Evolutionary conservation across 139 green algal species (phyloP).

Genomic region (Tetraselmis chui): DNA sequence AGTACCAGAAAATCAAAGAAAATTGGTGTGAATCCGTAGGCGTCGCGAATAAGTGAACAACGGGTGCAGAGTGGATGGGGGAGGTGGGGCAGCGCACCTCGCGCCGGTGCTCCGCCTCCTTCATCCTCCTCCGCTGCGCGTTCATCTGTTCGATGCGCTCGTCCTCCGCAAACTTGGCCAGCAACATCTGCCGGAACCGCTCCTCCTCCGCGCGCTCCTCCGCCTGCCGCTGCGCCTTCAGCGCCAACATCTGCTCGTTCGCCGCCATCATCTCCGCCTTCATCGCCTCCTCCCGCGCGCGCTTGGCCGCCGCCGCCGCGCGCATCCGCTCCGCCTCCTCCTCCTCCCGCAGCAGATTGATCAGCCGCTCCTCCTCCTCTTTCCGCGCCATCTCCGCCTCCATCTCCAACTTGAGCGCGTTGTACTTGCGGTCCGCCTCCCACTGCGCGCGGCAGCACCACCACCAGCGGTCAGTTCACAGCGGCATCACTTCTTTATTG

Average conservation of each 20-base stretch:
- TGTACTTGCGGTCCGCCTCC: constrained; percentile 6
- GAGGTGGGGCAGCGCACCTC: constrained; percentile 10
- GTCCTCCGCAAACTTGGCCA: constrained; percentile 27
- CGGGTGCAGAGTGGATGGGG: too few species aligned
- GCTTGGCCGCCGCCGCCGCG: not conserved
- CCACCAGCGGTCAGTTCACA: too few species aligned
- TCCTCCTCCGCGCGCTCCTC: constrained; percentile 23
- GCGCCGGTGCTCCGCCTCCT: constrained; percentile 28
- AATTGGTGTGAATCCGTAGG: too few species aligned
- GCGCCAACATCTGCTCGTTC: constrained; percentile 15
- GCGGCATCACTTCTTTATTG: too few species aligned
- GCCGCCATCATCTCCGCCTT: constrained; percentile 7
- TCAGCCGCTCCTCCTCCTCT: not conserved
- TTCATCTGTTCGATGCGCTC: constrained; percentile 31
- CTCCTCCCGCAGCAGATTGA: constrained; percentile 11
- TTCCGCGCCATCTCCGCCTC: not conserved
- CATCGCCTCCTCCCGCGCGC: not conserved
- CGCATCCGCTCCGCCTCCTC: not conserved
- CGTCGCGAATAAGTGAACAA: too few species aligned
- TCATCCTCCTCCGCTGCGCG: constrained; percentile 21
- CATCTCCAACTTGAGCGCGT: not conserved
- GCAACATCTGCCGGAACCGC: constrained; percentile 18
- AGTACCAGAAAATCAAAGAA: too few species aligned
- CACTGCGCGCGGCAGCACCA: too few species aligned
- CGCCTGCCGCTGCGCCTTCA: not conserved